These are phyloP conservation scores for Aspergillus bertholletiae DNA, from an alignment of 495 filamentous ascomycete genomes.

Conservation along the genomic window DNA sequence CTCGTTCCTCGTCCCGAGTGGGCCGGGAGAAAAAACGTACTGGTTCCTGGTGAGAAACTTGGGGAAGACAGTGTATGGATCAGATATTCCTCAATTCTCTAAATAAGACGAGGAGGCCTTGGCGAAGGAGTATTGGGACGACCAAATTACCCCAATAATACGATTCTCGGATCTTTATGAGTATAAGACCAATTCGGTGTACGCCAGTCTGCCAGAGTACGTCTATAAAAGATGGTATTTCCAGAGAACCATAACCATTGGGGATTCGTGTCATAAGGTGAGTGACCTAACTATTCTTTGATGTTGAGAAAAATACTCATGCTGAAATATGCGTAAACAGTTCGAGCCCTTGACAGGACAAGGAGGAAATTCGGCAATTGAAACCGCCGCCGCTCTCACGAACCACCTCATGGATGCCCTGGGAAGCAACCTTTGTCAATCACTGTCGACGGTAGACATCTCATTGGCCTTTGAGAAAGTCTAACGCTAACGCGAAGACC, in stretches of 20 bases:
- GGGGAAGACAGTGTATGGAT: constrained; percentile 20
- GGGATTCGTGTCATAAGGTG: constrained; percentile 28
- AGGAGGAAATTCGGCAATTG: constrained; percentile 27
- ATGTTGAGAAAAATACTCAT: not conserved
- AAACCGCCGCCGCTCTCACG: constrained; percentile 26
- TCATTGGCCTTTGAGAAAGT: constrained; percentile 10
- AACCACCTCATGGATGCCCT: constrained; percentile 21
- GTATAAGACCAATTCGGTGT: constrained; percentile 4
- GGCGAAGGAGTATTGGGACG: constrained; percentile 21
- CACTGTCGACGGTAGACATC: not conserved
- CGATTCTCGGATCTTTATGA: constrained; percentile 16
- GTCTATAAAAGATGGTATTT: constrained; percentile 25
- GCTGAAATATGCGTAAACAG: constrained; percentile 2
- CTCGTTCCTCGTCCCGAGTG: constrained; percentile 21
- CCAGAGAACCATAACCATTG: constrained; percentile 19
- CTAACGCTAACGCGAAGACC: constrained; percentile 12
- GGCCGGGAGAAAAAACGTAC: constrained; percentile 18
- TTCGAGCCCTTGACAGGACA: constrained; percentile 18
- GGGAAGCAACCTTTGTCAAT: not conserved
- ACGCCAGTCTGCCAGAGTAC: constrained; percentile 19
- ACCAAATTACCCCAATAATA: constrained; percentile 24
- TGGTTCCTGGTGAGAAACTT: constrained; percentile 23
- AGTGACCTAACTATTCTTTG: not conserved
- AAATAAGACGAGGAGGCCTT: constrained; percentile 21
- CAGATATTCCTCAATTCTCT: constrained; percentile 35